Evolutionary conservation across 164 flowering plant species (phyloP).

Genomic region (Dillenia turbinata): DNA sequence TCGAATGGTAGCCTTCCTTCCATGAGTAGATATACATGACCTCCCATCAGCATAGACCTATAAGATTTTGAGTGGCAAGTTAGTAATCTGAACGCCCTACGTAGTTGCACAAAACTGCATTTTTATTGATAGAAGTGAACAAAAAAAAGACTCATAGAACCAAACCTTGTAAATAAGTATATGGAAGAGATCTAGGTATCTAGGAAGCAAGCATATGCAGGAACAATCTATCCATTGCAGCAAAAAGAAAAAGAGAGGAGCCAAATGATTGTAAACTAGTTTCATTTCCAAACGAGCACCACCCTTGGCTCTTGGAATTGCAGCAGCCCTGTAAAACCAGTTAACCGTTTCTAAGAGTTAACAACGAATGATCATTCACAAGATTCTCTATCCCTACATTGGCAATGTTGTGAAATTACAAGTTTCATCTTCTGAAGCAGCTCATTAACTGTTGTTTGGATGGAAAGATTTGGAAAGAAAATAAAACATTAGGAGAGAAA

Average conservation of each 20-base stretch:
- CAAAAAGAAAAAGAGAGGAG: conserved; percentile 58
- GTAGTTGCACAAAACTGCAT: too few relatives aligned
- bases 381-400: too few relatives aligned
- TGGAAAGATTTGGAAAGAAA: too few relatives aligned
- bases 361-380: too few relatives aligned
- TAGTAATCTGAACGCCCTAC: too few relatives aligned
- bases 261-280: conserved; percentile 57
- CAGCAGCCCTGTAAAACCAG: conserved; percentile 55
- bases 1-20: conserved; percentile 63
- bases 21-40: conserved; percentile 32
- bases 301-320: conserved; percentile 65
- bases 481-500: too few relatives aligned
- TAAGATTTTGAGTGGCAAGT: background rate
- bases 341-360: too few relatives aligned
- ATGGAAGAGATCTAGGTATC: conserved; percentile 62
- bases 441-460: too few relatives aligned
- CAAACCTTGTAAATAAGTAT: conserved; percentile 60
- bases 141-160: background rate
- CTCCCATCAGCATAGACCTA: conserved; percentile 63
- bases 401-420: too few relatives aligned
- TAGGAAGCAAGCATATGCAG: conserved; percentile 60
- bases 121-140: too few relatives aligned
- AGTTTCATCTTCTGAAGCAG: too few relatives aligned
- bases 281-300: conserved; percentile 71
- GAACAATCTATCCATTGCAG: conserved; percentile 76